Base-by-base conservation (phyloP, 2,329 filamentous ascomycete species). In the Diplodia sapinea region DNA sequence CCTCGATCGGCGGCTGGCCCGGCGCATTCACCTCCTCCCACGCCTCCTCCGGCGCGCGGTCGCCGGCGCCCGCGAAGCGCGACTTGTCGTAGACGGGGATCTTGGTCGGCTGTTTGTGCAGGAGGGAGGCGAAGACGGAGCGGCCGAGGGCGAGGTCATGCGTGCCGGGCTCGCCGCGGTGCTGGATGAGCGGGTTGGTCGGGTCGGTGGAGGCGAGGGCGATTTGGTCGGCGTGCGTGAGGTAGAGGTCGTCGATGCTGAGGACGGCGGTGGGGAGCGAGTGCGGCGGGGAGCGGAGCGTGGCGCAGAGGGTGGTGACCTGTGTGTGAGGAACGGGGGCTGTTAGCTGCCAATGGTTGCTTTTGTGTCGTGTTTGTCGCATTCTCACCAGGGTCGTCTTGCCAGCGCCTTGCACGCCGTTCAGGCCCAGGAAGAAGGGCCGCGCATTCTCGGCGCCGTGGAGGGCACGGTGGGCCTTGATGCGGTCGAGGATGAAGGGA, bases 241-340 rank as follows among this genome's bases (percentile, higher is more conserved):
- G 88, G 80, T 97, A 97, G 72, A 97, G 89, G 80, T 97, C 93
- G 78, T 97, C 94, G 71, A 97, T 90, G 77, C 91, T 94, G 77
- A 92, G 86, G 65, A 93, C 89, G 59, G 91, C 82, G 2, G 90
- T 90, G 68, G 85, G 81, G 29, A 91, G 83, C 23, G 84, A 84
- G 74, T 89, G 83, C 1, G 85, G 85, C 15, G 82, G 77, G 56
- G 81, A 80, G 40, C 85, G 82, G 47, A 94, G 86, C 15, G 85
- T 87, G 23, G 83, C 76, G 71, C 88, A 85, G 52, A 96, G 85
- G 4, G 86, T 84, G 47, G 84, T 84, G 47, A 94, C 83, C 83
- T 85, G 26, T 26, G 26, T 26, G 68, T 8, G 36, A n/a, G 38
- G 38, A 17, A 38, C n/a, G 49, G 12, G 40, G 26, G 52, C 26